Conservation (phyloP, 352 stramenopile genomes). For the Paralagenidium karlingii region DNA sequence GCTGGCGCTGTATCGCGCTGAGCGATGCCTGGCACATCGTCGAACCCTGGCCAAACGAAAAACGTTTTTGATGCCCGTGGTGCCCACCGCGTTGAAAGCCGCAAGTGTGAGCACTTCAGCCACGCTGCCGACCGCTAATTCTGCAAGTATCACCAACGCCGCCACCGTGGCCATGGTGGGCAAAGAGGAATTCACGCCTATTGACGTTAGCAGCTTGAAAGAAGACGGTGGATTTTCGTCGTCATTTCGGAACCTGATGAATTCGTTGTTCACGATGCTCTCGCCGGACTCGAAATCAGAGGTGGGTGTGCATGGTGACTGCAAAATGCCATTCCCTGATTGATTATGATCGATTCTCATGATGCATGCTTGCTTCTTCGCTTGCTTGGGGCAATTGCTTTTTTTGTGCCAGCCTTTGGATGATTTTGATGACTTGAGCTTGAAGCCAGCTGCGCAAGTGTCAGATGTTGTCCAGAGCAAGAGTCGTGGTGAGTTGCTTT, state of each 20-base stretch:
- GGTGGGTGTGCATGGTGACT: constrained; percentile 10
- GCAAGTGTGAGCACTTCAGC: too few species aligned
- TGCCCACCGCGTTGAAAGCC: too few species aligned
- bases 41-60: constrained; percentile 8
- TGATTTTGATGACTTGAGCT: constrained; percentile 25
- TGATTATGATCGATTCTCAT: neutral
- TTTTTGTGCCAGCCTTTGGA: constrained; percentile 10
- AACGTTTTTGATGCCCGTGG: too few species aligned
- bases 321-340: neutral
- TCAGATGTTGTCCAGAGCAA: constrained; percentile 34
- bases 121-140: too few species aligned
- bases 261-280: constrained; percentile 39
- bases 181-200: neutral
- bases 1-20: constrained; percentile 26
- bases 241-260: neutral
- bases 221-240: constrained; percentile 3
- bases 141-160: neutral
- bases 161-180: neutral
- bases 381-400: neutral
- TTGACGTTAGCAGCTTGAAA: neutral
- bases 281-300: constrained; percentile 37
- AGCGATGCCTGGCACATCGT: constrained; percentile 22
- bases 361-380: neutral
- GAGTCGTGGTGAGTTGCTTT: constrained; percentile 1
- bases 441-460: constrained; percentile 27